Percentiles rank a stretch among this genome's conserved stretches.
These are phyloP conservation scores for Dissophora ornata DNA, from an alignment of 192 early-diverging fungal species.

Conservation along the genomic window DNA sequence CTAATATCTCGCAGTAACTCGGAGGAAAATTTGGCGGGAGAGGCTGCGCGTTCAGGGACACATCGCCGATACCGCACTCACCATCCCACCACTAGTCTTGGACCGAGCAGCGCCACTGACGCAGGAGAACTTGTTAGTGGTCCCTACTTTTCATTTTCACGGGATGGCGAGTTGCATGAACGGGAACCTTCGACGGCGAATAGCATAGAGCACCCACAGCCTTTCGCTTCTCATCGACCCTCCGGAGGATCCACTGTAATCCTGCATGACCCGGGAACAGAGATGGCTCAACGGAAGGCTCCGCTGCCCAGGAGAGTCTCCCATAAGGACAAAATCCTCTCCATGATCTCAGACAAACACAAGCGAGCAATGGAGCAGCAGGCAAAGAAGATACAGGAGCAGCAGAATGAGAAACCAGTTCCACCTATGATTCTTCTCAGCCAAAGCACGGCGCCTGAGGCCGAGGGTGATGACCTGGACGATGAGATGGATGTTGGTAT, in stretches of 20 bases:
- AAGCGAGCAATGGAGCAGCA: slow-evolving; percentile 41
- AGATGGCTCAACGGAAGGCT: slow-evolving; percentile 26
- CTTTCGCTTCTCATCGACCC: slow-evolving; percentile 25
- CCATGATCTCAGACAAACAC: slow-evolving; percentile 47
- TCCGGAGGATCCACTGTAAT: slow-evolving; percentile 36
- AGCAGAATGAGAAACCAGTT: slow-evolving; percentile 26
- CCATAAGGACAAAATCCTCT: slow-evolving; percentile 43
- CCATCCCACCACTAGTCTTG: not conserved
- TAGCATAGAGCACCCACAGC: not conserved
- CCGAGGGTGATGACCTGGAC: slow-evolving; percentile 1
- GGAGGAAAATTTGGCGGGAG: slow-evolving; percentile 12
- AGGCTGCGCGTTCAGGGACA: not conserved
- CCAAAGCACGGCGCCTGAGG: slow-evolving; percentile 28
- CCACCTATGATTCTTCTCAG: slow-evolving; percentile 55
- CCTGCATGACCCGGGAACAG: slow-evolving; percentile 39
- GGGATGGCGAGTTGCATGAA: slow-evolving; percentile 41
- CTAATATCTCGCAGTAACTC: slow-evolving; percentile 6
- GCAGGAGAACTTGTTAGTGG: slow-evolving; percentile 16
- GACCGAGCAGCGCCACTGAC: slow-evolving; percentile 1
- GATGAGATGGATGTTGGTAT: not conserved
- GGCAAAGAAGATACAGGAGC: slow-evolving; percentile 19
- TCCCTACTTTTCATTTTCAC: slow-evolving; percentile 41
- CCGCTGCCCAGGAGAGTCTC: slow-evolving; percentile 35
- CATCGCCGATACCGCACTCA: slow-evolving; percentile 28
- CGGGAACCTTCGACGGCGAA: slow-evolving; percentile 5